phyloP scores from a whole-genome alignment of 2,329 filamentous ascomycete species.

The Penicillium janthinellum region DNA sequence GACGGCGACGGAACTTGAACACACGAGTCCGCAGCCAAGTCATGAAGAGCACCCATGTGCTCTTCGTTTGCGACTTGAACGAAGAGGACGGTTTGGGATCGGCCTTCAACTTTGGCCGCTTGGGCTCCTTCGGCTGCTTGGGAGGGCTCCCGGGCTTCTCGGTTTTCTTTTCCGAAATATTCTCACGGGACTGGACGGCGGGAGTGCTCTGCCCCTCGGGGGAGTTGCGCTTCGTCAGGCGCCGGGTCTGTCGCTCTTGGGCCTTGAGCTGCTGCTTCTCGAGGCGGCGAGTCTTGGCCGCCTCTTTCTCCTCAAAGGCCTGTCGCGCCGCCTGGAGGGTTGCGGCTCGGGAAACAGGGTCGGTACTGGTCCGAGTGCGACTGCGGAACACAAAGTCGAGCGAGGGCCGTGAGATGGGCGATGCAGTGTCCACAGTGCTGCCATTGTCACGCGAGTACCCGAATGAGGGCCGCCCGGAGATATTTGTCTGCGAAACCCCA shows the following conservation, averaged over 20 bases:
- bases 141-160: neutral
- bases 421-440: slow-evolving; percentile 52
- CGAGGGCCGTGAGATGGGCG: slow-evolving; percentile 57
- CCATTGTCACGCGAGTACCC: slow-evolving; percentile 54
- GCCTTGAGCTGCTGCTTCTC: slow-evolving; percentile 55
- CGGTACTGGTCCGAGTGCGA: slow-evolving; percentile 52
- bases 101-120: neutral
- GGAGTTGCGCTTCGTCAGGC: slow-evolving; percentile 44
- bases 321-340: slow-evolving; percentile 58
- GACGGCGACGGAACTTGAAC: slow-evolving; percentile 51
- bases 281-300: slow-evolving; percentile 56
- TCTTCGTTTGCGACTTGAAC: slow-evolving; percentile 39
- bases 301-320: slow-evolving; percentile 62
- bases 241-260: slow-evolving; percentile 47
- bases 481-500: slow-evolving; percentile 55
- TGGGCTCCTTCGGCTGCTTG: neutral
- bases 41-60: slow-evolving; percentile 56
- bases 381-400: slow-evolving; percentile 59
- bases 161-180: slow-evolving; percentile 26
- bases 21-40: slow-evolving; percentile 60
- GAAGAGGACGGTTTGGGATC: slow-evolving; percentile 15
- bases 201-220: slow-evolving; percentile 16
- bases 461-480: slow-evolving; percentile 51
- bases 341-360: slow-evolving; percentile 57
- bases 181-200: slow-evolving; percentile 15